Percentiles rank a stretch among this genome's conserved stretches.
These are phyloP conservation scores for Gomphus bonarii DNA, from an alignment of 1,284 basidiomycete species.

Conservation along the genomic window DNA sequence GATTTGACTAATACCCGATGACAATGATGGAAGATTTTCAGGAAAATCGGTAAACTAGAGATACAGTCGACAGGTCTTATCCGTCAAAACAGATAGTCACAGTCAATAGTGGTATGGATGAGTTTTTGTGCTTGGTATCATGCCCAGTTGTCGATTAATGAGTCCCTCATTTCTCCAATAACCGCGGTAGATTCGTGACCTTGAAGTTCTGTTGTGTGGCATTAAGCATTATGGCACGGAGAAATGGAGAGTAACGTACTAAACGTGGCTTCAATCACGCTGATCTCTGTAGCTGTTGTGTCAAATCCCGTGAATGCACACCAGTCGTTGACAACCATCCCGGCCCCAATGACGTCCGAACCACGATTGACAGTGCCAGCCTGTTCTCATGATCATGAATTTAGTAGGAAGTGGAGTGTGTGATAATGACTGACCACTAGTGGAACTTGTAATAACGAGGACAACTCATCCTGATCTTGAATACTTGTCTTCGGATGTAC, in stretches of 20 bases:
- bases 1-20: neutral
- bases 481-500: constrained; percentile 97
- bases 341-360: constrained; percentile 95
- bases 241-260: constrained; percentile 41
- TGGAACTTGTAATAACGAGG: constrained; percentile 89
- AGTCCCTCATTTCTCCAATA: constrained; percentile 91
- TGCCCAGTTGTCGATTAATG: constrained; percentile 91
- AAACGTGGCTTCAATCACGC: constrained; percentile 96
- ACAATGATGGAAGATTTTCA: neutral
- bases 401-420: neutral
- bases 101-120: neutral
- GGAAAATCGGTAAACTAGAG: neutral
- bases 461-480: constrained; percentile 96
- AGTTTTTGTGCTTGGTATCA: constrained; percentile 21
- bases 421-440: constrained; percentile 61
- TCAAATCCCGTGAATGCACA: constrained; percentile 95
- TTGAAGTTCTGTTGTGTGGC: constrained; percentile 59
- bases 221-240: neutral
- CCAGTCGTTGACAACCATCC: constrained; percentile 98
- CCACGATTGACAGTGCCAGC: constrained; percentile 98
- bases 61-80: constrained; percentile 1
- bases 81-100: neutral
- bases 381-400: constrained; percentile 32
- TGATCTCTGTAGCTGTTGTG: constrained; percentile 97
- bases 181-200: constrained; percentile 79